Base-by-base conservation (phyloP, 164 flowering plant genomes). In the Houttuynia cordata region DNA sequence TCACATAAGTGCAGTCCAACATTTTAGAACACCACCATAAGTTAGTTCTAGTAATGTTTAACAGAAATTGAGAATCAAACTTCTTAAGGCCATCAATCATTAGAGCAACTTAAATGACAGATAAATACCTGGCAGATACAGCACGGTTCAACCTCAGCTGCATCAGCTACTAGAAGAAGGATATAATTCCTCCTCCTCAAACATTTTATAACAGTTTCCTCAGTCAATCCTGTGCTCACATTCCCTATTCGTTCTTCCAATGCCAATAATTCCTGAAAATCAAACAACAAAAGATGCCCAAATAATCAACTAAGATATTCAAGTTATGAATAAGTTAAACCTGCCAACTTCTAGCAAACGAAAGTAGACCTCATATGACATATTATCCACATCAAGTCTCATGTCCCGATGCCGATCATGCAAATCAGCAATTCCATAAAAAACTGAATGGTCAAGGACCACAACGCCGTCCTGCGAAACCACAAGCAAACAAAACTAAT, bases 351-450 rank as follows among this genome's bases (percentile, higher is more conserved):
- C 20, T 10, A 30, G 37, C 37, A 30, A 30, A 30, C 37, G 37
- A 30, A 30, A 30, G 6, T 2, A 30, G 37, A 88, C 96, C 93
- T 88, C 96, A 66, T 88, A 88, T 52, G 93, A 85, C 98, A 92
- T 92, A 71, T 89, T 87, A 71, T 92, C 98, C 53, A 92, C 91
- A 74, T 92, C 98, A 61, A 92, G 87, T 14, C 98, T 81, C 98
- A 92, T 85, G 64, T 92, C 96, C 63, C 96, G 80, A 64, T 92
- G 96, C 60, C 88, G 76, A 63, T 92, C 98, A 59, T 87, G 91
- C 64, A 79, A 62, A 68, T 87, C 88, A 62, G 87, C 78, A 64
- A 78, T 78, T 51, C 88, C 96, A 67, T 77, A 79, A 30, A 83
- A 67, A 18, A 80, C 68, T 1, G 96, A 78, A 40, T 78, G 98